Conservation (phyloP, 2,329 filamentous ascomycete species). For the Teratosphaeria zuluensis region DNA sequence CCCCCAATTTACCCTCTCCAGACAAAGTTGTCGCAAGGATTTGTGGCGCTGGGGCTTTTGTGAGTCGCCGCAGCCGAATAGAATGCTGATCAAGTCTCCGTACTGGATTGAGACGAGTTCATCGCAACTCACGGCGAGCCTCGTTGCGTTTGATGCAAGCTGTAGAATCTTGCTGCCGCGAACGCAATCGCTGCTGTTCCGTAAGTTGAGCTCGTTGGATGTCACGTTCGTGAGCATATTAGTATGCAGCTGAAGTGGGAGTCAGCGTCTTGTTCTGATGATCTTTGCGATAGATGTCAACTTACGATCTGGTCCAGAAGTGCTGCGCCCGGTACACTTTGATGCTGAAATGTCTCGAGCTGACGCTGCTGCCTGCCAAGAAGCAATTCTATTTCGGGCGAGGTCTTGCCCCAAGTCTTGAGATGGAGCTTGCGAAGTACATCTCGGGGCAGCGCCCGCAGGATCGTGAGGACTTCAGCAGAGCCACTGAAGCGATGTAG, state of each 20-base stretch:
- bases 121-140: neutral
- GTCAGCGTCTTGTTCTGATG: no score
- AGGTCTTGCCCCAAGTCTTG: no score
- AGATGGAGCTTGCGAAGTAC: no score
- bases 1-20: neutral
- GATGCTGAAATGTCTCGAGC: neutral
- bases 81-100: neutral
- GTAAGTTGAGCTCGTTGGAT: neutral
- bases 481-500: no score
- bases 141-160: neutral
- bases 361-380: no score
- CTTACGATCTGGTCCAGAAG: neutral
- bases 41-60: neutral
- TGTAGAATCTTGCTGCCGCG: neutral
- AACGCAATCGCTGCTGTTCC: neutral
- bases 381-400: no score
- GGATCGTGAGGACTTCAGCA: no score
- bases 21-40: neutral
- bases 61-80: no score
- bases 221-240: neutral
- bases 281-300: no score
- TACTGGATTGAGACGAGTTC: neutral
- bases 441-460: no score
- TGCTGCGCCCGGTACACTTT: no score
- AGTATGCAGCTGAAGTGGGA: neutral